Evolutionary conservation across 768 basidiomycete species (phyloP), one percentile per base, ranked within the genome.

Genomic region (Mycena amicta): DNA sequence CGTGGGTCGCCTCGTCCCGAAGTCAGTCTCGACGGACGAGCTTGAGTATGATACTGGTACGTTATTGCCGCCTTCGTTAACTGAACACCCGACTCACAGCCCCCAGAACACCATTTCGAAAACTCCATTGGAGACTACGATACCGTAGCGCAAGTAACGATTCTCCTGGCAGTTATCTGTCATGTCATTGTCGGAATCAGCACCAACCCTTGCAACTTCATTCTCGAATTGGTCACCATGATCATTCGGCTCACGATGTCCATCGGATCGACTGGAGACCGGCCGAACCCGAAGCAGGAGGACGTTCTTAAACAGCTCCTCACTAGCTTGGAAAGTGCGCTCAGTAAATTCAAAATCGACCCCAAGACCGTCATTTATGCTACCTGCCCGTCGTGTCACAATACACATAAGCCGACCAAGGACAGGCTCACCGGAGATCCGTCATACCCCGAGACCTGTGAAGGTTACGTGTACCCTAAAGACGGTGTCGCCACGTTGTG

Each of bases 391-490:
- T 37, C 33, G 11, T 37, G 33, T 18, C 33, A 37, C 18, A 20
- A 50, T 20, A 28, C 50, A 4, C 56, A 57, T 23, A 13, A n/a
- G 40, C 56, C 56, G 5, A 18, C 8, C 2, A 25, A 4, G 26
- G 43, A 52, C 27, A 37, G 50, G 5, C 37, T 52, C 18, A 40
- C 56, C 11, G 50, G 50, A 15, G 47, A 43, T 13, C 8, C 28
- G 5, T 5, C 6, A 5, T 57, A 57, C 37, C 16, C 20, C 3
- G 28, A 13, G 40, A 54, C 20, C 11, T 54, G 52, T 43, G 52
- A 5, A 65, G 65, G 43, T 62, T 63, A 0, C 59, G 58, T 2
- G 39, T 59, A 3, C 37, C 22, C 16, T 4, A 50, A 2, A 58
- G 63, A 12, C 15, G 45, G 54, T 6, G 8, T 23, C 15, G 28